These are phyloP conservation scores for Tetradesmus lagerheimii DNA, from an alignment of 139 green algal species.

Conservation along the genomic window DNA sequence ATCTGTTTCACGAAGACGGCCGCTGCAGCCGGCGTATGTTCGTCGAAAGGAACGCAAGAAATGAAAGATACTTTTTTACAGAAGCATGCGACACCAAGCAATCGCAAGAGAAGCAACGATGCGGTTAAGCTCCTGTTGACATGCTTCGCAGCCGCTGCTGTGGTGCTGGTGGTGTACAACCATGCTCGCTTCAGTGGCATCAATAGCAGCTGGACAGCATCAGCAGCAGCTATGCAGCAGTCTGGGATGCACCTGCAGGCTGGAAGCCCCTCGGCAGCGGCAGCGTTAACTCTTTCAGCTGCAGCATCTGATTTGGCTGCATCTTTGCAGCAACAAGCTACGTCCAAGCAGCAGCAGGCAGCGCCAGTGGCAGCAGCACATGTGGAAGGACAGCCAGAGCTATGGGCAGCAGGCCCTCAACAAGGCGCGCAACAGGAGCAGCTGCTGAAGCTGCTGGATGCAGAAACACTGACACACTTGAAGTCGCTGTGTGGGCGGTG, in stretches of 20 bases:
- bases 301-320: neutral
- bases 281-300: neutral
- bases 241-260: neutral
- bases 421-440: neutral
- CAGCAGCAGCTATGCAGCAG: slow-evolving; percentile 1
- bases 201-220: slow-evolving; percentile 3
- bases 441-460: neutral
- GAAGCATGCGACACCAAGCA: neutral
- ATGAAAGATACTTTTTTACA: neutral
- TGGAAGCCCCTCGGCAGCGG: neutral
- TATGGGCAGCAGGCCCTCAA: slow-evolving; percentile 20
- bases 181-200: neutral
- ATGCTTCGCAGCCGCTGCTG: neutral
- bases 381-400: slow-evolving; percentile 12
- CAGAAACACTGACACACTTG: neutral
- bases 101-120: neutral
- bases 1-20: neutral
- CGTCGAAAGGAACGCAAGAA: neutral
- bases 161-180: neutral
- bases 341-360: neutral
- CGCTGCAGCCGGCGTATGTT: neutral
- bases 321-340: neutral
- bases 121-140: neutral
- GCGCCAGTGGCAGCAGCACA: neutral
- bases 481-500: slow-evolving; percentile 62